These are phyloP conservation scores for Fusarium foetens DNA, from an alignment of 2,329 filamentous ascomycete species.

Conservation along the genomic window DNA sequence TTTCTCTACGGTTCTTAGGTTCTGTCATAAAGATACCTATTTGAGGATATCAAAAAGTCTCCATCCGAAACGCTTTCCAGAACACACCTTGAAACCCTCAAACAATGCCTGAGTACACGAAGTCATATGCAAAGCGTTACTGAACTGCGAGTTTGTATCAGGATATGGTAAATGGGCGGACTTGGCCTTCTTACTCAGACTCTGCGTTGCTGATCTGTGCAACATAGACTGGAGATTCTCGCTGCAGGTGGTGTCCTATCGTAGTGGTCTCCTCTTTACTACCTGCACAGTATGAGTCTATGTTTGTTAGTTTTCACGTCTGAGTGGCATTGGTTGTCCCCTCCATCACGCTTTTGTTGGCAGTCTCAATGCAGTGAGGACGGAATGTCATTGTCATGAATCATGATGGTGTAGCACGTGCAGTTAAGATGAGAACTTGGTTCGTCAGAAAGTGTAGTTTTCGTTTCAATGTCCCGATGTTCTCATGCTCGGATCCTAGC, in stretches of 20 bases:
- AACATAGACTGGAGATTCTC: neutral
- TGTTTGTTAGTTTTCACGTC: neutral
- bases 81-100: neutral
- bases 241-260: neutral
- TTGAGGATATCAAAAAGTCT: neutral
- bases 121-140: neutral
- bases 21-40: neutral
- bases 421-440: neutral
- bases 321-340: neutral
- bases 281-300: neutral
- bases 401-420: constrained; percentile 4
- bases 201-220: neutral
- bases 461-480: neutral
- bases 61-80: neutral
- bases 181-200: neutral
- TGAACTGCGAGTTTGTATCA: neutral
- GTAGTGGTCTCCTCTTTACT: neutral
- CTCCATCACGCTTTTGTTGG: neutral
- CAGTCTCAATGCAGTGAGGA: constrained; percentile 17
- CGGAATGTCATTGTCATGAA: neutral
- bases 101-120: neutral
- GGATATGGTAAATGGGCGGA: neutral
- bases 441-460: neutral
- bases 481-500: neutral
- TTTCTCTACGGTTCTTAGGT: neutral